These are phyloP conservation scores for Salix caprea DNA, from an alignment of 345 rosid genomes.

Conservation along the genomic window DNA sequence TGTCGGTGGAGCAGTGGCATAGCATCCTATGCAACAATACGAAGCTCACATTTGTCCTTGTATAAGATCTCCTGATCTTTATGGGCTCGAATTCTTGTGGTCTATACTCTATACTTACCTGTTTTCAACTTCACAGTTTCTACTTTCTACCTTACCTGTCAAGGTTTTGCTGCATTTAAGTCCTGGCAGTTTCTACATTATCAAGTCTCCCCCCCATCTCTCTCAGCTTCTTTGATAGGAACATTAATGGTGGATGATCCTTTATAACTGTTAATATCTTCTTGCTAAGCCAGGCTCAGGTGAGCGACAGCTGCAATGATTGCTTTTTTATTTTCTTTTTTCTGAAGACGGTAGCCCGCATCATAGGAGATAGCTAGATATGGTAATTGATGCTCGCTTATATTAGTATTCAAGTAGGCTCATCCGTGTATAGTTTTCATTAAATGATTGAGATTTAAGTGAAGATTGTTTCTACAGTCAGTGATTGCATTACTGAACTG, in stretches of 20 bases:
- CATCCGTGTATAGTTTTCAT: not conserved
- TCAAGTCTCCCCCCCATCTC: not conserved
- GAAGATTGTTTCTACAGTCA: not conserved
- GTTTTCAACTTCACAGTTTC: not conserved
- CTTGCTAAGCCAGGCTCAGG: conserved; percentile 1
- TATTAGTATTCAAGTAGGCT: not conserved
- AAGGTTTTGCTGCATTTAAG: not conserved
- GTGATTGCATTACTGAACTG: not conserved
- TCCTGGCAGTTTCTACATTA: not conserved
- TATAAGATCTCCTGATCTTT: not conserved
- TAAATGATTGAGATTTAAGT: not conserved
- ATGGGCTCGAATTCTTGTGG: not conserved
- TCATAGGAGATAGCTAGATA: not conserved
- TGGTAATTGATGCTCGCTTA: not conserved
- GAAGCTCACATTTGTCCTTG: not conserved
- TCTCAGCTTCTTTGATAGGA: not conserved
- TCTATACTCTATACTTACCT: not conserved
- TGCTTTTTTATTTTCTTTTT: too few species aligned
- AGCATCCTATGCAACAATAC: conserved; percentile 18
- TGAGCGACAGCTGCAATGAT: not conserved
- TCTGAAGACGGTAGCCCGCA: not conserved
- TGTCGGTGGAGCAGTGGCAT: conserved; percentile 23
- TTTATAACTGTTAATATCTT: not conserved
- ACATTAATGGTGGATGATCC: not conserved
- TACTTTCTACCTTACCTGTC: not conserved